phyloP scores from a whole-genome alignment of 1,284 basidiomycete genomes.

The Trametes sp. region DNA sequence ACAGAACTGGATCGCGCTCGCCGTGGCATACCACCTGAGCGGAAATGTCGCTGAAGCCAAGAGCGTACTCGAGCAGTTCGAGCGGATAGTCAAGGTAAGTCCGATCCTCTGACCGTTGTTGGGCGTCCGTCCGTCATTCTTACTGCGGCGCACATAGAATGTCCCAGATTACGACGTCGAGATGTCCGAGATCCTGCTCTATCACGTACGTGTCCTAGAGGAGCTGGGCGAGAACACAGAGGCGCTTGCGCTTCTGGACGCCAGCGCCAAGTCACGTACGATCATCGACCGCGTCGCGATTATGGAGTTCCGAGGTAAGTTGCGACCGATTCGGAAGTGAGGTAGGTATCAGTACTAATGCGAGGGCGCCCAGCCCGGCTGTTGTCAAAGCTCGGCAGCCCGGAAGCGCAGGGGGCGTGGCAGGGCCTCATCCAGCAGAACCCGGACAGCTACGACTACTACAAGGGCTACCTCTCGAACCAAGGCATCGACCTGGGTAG shows the following conservation, averaged over 20 bases:
- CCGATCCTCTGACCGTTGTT: not conserved
- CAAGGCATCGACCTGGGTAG: constrained; percentile 73
- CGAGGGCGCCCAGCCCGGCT: constrained; percentile 64
- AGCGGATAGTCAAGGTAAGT: constrained; percentile 67
- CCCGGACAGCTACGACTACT: constrained; percentile 85
- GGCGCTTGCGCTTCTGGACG: constrained; percentile 70
- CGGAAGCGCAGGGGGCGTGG: constrained; percentile 85
- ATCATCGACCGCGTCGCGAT: constrained; percentile 79
- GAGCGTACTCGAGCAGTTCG: constrained; percentile 77
- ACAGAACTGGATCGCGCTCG: constrained; percentile 90
- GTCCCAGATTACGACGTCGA: constrained; percentile 83
- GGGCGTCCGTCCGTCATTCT: not conserved
- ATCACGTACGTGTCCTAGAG: constrained; percentile 83
- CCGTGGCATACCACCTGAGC: constrained; percentile 89
- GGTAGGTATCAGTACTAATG: constrained; percentile 25
- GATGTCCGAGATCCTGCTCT: constrained; percentile 86
- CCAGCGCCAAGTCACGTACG: constrained; percentile 66
- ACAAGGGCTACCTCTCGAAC: constrained; percentile 74
- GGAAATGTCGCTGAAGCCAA: constrained; percentile 79
- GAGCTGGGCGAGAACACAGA: constrained; percentile 74
- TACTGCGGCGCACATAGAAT: constrained; percentile 54
- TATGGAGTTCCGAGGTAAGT: constrained; percentile 74
- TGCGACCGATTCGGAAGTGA: constrained; percentile 12
- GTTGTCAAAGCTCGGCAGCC: constrained; percentile 67
- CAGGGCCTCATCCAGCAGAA: constrained; percentile 85